These are phyloP conservation scores for Entophlyctis helioformis DNA, from an alignment of 192 early-diverging fungal species.

Conservation along the genomic window DNA sequence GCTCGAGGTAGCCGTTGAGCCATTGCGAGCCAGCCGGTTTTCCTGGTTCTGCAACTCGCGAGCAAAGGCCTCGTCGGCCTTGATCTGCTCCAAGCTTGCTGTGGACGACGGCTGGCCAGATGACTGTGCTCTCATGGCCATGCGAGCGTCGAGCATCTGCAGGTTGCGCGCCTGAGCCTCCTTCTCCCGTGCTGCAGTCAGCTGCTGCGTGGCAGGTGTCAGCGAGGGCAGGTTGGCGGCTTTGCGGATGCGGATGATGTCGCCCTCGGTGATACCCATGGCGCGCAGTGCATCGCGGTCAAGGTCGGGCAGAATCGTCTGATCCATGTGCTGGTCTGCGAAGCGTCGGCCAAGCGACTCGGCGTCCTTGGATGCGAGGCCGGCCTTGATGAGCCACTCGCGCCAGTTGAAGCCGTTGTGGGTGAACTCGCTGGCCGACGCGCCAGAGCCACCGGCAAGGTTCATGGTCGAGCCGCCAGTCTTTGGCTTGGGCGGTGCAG, in stretches of 20 bases:
- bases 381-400: conserved; percentile 76
- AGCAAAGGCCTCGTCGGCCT: conserved; percentile 70
- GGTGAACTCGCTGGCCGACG: conserved; percentile 10
- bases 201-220: neutral
- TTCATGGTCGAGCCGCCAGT: too few relatives aligned
- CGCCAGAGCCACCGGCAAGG: too few relatives aligned
- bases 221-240: conserved; percentile 13
- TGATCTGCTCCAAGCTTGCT: conserved; percentile 44
- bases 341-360: conserved; percentile 72
- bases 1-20: neutral
- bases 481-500: conserved; percentile 7
- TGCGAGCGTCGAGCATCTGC: conserved; percentile 8
- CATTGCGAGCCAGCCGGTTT: neutral
- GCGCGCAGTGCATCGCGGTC: conserved; percentile 60
- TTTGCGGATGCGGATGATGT: conserved; percentile 70
- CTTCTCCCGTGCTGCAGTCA: conserved; percentile 24
- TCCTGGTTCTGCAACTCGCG: conserved; percentile 71
- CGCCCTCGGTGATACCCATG: conserved; percentile 73
- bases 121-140: conserved; percentile 27
- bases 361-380: conserved; percentile 60
- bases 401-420: conserved; percentile 89
- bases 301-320: conserved; percentile 60
- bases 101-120: conserved; percentile 29
- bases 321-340: conserved; percentile 78
- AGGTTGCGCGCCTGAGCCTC: conserved; percentile 29